These are phyloP conservation scores for Balakata baccata DNA, from an alignment of 345 rosid species.

Conservation along the genomic window DNA sequence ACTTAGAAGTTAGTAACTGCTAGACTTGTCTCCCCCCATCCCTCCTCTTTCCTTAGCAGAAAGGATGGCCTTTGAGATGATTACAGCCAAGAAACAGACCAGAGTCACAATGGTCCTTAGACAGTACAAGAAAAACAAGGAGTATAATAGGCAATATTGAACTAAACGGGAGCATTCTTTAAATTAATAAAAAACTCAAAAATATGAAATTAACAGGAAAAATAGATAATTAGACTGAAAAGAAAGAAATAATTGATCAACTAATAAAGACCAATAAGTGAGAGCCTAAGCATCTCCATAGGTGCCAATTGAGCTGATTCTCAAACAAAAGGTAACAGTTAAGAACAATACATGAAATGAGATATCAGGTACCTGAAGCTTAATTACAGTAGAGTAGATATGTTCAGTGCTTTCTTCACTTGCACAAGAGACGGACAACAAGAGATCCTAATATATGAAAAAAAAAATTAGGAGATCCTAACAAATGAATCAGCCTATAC, in stretches of 20 bases:
- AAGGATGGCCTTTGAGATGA: neutral
- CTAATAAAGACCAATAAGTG: neutral
- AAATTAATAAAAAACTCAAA: neutral
- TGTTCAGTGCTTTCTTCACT: conserved; percentile 87
- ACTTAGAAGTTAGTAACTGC: neutral
- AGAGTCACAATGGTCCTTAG: neutral
- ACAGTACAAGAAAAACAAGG: neutral
- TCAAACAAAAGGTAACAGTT: neutral
- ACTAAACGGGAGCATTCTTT: conserved; percentile 1
- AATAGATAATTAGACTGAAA: neutral
- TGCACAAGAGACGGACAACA: conserved; percentile 64
- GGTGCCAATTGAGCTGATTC: neutral
- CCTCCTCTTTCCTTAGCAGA: neutral
- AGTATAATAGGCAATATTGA: neutral
- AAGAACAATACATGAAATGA: conserved; percentile 5
- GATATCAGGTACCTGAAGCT: conserved; percentile 65
- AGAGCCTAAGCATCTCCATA: conserved; percentile 1
- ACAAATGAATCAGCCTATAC: conserved; percentile 15
- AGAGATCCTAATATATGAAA: conserved; percentile 60
- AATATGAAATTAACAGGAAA: neutral
- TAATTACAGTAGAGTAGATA: conserved; percentile 71
- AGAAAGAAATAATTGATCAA: neutral
- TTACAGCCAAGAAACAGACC: conserved; percentile 1
- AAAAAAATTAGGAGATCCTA: conserved; percentile 13
- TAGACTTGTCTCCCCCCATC: neutral